Conservation (phyloP, 495 filamentous ascomycete genomes). For the Niebla homalea region DNA sequence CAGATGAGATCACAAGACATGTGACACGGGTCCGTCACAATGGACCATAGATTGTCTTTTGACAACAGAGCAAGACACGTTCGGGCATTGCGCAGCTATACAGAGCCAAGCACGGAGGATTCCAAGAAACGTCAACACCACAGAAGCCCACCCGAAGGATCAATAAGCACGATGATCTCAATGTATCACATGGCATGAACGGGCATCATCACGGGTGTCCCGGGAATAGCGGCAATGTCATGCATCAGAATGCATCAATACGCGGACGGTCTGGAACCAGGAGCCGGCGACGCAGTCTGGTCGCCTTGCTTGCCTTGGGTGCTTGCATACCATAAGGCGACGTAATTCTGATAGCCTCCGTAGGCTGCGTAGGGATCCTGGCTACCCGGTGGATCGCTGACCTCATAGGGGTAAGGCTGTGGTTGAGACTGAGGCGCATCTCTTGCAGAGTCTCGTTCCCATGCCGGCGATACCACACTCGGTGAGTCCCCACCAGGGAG, state of each 20-base stretch:
- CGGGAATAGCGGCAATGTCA: no score
- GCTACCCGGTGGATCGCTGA: conserved; percentile 36
- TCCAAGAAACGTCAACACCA: no score
- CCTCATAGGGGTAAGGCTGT: conserved; percentile 25
- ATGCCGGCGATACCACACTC: conserved; percentile 1
- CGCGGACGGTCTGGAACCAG: neutral
- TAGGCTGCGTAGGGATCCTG: conserved; percentile 48
- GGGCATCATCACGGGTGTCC: no score
- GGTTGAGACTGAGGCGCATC: conserved; percentile 9
- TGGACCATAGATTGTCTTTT: no score
- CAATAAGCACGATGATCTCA: no score
- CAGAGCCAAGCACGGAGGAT: no score
- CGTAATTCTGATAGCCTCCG: conserved; percentile 50
- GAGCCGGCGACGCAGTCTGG: conserved; percentile 7
- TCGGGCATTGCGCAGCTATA: no score
- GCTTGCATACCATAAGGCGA: conserved; percentile 50
- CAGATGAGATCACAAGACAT: no score
- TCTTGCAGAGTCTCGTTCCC: conserved; percentile 12
- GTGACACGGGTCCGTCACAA: no score
- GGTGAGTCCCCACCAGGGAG: conserved; percentile 29
- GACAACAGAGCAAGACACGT: no score
- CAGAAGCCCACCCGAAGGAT: no score
- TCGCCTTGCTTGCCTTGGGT: conserved; percentile 33
- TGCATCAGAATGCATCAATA: neutral
- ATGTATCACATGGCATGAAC: no score